Percentiles rank a stretch among this genome's conserved stretches.
phyloP scores from a whole-genome alignment of 768 basidiomycete genomes.

The Lentinula edodes region DNA sequence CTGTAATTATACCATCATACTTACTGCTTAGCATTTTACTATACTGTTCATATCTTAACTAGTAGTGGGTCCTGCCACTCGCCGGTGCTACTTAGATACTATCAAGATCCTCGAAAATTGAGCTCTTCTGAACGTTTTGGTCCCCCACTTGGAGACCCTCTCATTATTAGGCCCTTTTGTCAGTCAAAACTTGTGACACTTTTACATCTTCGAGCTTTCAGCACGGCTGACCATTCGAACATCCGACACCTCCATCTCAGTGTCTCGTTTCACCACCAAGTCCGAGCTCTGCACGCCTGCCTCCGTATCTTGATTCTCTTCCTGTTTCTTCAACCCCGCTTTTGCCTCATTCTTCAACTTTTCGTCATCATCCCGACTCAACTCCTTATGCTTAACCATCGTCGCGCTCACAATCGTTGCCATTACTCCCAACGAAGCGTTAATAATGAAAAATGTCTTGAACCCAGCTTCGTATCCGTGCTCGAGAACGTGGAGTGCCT shows the following conservation, averaged over 20 bases:
- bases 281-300: background rate
- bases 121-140: no score
- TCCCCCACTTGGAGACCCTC: no score
- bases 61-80: no score
- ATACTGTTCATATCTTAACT: no score
- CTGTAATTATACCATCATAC: no score
- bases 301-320: background rate
- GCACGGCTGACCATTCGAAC: background rate
- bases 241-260: background rate
- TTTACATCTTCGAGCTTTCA: background rate
- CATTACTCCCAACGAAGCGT: conserved; percentile 46
- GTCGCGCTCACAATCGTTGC: conserved; percentile 48
- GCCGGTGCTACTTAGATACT: no score
- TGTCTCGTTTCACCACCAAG: background rate
- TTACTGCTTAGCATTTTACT: no score
- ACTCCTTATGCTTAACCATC: conserved; percentile 58
- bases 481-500: conserved; percentile 36
- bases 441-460: conserved; percentile 52
- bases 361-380: conserved; percentile 55
- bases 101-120: no score
- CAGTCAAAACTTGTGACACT: no score
- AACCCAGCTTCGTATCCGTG: conserved; percentile 57
- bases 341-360: conserved; percentile 31
- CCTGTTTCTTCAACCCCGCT: background rate
- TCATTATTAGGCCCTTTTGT: no score